phyloP scores from a whole-genome alignment of 495 filamentous ascomycete genomes.

The Neurospora cerealis region DNA sequence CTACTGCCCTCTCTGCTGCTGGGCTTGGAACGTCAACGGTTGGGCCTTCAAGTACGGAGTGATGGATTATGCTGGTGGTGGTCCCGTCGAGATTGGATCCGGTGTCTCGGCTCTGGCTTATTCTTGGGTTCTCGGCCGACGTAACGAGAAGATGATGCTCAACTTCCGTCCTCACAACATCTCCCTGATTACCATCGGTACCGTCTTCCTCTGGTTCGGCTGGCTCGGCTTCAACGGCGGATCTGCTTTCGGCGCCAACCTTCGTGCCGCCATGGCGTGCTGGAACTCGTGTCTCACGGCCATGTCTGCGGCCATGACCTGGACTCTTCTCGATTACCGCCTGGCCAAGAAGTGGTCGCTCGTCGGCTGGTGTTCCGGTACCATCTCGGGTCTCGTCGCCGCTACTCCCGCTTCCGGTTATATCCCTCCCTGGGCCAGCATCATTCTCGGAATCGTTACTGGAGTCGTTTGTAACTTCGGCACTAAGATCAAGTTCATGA shows the following conservation, averaged over 20 bases:
- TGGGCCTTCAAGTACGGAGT: constrained; percentile 92
- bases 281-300: constrained; percentile 95
- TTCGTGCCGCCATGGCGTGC: constrained; percentile 91
- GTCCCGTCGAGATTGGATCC: constrained; percentile 95
- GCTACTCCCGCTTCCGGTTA: constrained; percentile 83
- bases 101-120: constrained; percentile 90
- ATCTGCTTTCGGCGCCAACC: constrained; percentile 91
- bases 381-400: constrained; percentile 81
- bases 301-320: constrained; percentile 77
- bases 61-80: constrained; percentile 92
- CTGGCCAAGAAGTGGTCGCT: constrained; percentile 97
- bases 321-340: constrained; percentile 89
- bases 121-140: constrained; percentile 87
- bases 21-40: constrained; percentile 90
- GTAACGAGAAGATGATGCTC: constrained; percentile 99
- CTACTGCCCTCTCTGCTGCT: constrained; percentile 93
- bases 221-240: constrained; percentile 99
- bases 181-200: constrained; percentile 91
- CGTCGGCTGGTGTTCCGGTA: constrained; percentile 96
- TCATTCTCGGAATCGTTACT: constrained; percentile 75
- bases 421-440: constrained; percentile 82
- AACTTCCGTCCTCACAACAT: constrained; percentile 96
- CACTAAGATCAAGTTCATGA: constrained; percentile 95
- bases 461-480: constrained; percentile 85
- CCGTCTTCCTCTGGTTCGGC: constrained; percentile 93